Conservation (phyloP, 163 green algal species). For the Prototheca cutis region DNA sequence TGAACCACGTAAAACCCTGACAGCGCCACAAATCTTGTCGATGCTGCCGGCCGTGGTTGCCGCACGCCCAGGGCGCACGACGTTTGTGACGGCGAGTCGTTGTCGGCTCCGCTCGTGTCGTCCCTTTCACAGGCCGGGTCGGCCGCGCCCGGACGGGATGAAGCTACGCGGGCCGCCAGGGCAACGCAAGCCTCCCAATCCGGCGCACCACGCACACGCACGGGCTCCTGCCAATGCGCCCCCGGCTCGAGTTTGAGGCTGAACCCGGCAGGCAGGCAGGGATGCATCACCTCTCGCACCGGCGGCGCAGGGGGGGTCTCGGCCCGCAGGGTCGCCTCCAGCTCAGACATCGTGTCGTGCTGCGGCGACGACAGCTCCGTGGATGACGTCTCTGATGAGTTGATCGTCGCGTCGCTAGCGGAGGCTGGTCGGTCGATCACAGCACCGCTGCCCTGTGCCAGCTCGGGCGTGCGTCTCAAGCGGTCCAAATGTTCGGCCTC, state of each 20-base stretch:
- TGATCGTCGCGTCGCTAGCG: no score
- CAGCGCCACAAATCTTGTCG: slow-evolving; percentile 7
- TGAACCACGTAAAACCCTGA: slow-evolving; percentile 45
- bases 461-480: no score
- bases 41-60: slow-evolving; percentile 32
- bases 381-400: no score
- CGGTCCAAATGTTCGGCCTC: no score
- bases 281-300: slow-evolving; percentile 19
- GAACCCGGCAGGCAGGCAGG: slow-evolving; percentile 54
- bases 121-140: no score
- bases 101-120: slow-evolving; percentile 21
- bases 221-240: slow-evolving; percentile 24
- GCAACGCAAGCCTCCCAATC: slow-evolving; percentile 34
- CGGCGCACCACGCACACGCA: slow-evolving; percentile 25
- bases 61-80: slow-evolving; percentile 39
- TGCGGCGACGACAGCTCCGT: no score
- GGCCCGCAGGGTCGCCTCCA: not conserved
- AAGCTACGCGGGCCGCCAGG: slow-evolving; percentile 35
- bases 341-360: no score
- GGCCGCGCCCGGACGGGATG: no score
- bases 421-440: no score
- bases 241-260: slow-evolving; percentile 20
- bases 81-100: slow-evolving; percentile 14
- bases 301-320: not conserved
- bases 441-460: no score